Conservation (phyloP, 345 rosid species). For the Lumnitzera racemosa region DNA sequence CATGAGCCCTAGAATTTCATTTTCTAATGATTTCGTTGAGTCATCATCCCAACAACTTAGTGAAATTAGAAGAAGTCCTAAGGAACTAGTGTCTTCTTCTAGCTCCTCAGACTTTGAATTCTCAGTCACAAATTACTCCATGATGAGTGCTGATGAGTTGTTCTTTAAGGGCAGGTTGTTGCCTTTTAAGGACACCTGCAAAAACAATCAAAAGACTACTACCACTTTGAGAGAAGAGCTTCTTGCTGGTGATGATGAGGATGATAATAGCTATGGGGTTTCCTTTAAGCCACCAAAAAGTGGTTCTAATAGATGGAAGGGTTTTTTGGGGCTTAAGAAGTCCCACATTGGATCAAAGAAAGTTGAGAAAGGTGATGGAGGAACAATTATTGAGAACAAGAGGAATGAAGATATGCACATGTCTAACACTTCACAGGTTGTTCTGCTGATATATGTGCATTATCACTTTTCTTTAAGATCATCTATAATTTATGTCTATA, state of each 20-base stretch:
- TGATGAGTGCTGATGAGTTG: constrained; percentile 98
- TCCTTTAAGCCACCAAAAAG: constrained; percentile 52
- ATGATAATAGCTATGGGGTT: constrained; percentile 19
- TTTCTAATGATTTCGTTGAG: constrained; percentile 42
- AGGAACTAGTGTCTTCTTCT: constrained; percentile 7
- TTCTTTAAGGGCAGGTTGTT: constrained; percentile 82
- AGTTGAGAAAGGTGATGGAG: constrained; percentile 7
- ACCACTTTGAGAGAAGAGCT: constrained; percentile 85
- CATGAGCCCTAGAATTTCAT: constrained; percentile 42
- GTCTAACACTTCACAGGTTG: too few species aligned
- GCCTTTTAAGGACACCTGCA: constrained; percentile 53
- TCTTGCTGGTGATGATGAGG: constrained; percentile 28
- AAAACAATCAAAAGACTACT: constrained; percentile 12
- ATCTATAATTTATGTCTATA: too few species aligned
- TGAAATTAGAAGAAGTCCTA: constrained; percentile 13
- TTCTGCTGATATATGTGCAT: too few species aligned
- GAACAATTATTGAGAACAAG: too few species aligned
- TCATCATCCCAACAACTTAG: constrained; percentile 14
- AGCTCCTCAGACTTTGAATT: constrained; percentile 81
- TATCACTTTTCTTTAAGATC: too few species aligned
- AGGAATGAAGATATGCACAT: too few species aligned
- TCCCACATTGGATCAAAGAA: constrained; percentile 66
- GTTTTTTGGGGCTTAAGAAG: constrained; percentile 72
- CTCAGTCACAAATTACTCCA: constrained; percentile 63
- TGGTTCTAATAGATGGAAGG: constrained; percentile 72